Evolutionary conservation across 495 filamentous ascomycete species (phyloP).

Genomic region (Astrothelium subdiscretum): DNA sequence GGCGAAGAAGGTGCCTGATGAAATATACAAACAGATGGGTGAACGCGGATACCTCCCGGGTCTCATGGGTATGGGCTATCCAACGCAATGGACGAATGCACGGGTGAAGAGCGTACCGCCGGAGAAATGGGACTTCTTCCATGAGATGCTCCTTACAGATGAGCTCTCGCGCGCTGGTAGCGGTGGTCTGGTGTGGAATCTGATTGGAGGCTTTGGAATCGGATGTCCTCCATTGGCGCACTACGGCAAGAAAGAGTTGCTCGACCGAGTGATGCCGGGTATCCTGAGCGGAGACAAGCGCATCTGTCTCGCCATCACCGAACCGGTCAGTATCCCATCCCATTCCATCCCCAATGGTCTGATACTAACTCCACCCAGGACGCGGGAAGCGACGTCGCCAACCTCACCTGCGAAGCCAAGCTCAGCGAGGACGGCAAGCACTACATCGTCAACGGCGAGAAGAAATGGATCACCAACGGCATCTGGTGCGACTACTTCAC

Average conservation of each 20-base stretch:
- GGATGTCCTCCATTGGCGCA: slow-evolving; percentile 85
- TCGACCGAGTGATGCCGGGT: slow-evolving; percentile 71
- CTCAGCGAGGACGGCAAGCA: slow-evolving; percentile 89
- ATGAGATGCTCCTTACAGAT: slow-evolving; percentile 89
- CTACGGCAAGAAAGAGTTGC: slow-evolving; percentile 79
- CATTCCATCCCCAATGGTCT: not conserved
- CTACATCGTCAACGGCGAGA: slow-evolving; percentile 98
- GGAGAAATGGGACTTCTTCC: slow-evolving; percentile 96
- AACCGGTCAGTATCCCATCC: slow-evolving; percentile 33
- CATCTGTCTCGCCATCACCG: slow-evolving; percentile 81
- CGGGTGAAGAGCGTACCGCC: slow-evolving; percentile 62
- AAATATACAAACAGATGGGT: slow-evolving; percentile 93
- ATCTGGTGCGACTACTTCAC: slow-evolving; percentile 97
- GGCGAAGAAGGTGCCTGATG: slow-evolving; percentile 70
- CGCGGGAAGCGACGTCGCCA: slow-evolving; percentile 81
- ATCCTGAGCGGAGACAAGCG: slow-evolving; percentile 89
- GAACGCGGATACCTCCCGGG: slow-evolving; percentile 86
- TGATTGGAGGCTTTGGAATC: slow-evolving; percentile 90
- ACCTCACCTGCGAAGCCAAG: slow-evolving; percentile 89
- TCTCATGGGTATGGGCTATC: slow-evolving; percentile 72
- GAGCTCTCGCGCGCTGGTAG: slow-evolving; percentile 80
- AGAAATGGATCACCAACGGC: slow-evolving; percentile 99
- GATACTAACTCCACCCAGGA: slow-evolving; percentile 28
- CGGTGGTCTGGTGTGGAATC: slow-evolving; percentile 96
- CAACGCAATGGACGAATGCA: slow-evolving; percentile 56